A percentile compares a stretch with the other conserved stretches of the same genome.
Evolutionary conservation across 352 stramenopile genomes (phyloP).

Genomic region (Pythium guiyangense): DNA sequence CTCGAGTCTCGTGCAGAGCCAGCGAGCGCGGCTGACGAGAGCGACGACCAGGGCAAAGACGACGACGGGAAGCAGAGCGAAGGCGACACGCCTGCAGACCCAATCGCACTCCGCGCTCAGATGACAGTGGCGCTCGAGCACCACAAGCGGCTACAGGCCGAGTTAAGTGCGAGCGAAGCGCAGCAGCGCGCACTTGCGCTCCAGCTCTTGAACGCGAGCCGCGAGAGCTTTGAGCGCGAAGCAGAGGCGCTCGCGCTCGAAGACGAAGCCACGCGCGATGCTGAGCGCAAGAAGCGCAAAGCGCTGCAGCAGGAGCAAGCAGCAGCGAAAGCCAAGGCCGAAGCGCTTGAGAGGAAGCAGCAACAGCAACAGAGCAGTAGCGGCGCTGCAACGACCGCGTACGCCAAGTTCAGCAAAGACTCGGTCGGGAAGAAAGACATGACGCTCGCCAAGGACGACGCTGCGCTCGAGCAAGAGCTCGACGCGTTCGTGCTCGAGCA

Average conservation of each 20-base stretch:
- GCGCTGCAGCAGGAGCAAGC: conserved; percentile 38
- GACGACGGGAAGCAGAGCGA: conserved; percentile 18
- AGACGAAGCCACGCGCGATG: conserved; percentile 39
- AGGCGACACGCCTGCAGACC: conserved; percentile 28
- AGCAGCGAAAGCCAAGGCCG: conserved; percentile 39
- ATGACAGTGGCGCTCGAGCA: conserved; percentile 34
- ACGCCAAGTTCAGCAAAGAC: conserved; percentile 36
- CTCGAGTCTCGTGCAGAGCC: conserved; percentile 1
- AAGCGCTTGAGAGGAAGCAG: conserved; percentile 34
- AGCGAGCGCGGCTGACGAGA: background rate
- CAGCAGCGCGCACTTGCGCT: conserved; percentile 49
- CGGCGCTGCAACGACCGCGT: conserved; percentile 9
- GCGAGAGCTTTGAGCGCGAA: conserved; percentile 54
- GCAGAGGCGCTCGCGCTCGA: conserved; percentile 39
- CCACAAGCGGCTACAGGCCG: conserved; percentile 22
- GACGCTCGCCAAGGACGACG: conserved; percentile 47
- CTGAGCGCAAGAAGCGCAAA: conserved; percentile 41
- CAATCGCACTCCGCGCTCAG: conserved; percentile 32
- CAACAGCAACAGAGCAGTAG: conserved; percentile 7
- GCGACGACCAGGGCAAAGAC: conserved; percentile 12
- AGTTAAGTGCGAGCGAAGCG: conserved; percentile 25
- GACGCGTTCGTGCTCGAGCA: conserved; percentile 36
- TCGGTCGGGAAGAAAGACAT: conserved; percentile 54
- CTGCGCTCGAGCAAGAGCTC: conserved; percentile 49
- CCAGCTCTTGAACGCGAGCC: conserved; percentile 58